Conservation (phyloP, 352 stramenopile species). For the Pythium chondricola region DNA sequence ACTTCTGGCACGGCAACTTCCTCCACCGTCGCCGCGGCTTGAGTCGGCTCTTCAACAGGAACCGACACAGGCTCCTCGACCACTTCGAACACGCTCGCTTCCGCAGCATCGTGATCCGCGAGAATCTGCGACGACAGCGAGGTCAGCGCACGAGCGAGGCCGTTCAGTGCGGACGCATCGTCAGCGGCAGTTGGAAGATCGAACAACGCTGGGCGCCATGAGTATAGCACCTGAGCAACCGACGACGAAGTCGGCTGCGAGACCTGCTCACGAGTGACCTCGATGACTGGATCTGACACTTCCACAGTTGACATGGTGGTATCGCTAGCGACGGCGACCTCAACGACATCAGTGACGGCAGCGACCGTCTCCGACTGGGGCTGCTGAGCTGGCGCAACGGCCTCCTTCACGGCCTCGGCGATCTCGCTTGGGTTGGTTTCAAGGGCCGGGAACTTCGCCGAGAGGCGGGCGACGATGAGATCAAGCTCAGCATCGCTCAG, state of each 20-base stretch:
- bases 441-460: background rate
- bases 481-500: background rate
- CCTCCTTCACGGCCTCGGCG: background rate
- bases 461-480: background rate
- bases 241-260: background rate
- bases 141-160: slow-evolving; percentile 8
- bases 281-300: background rate
- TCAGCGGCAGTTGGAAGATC: slow-evolving; percentile 4
- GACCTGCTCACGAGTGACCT: background rate
- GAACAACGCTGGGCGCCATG: slow-evolving; percentile 10
- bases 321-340: background rate
- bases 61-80: background rate
- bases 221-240: slow-evolving; percentile 4
- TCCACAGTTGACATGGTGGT: background rate
- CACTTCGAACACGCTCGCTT: slow-evolving; percentile 1
- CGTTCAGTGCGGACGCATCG: slow-evolving; percentile 2
- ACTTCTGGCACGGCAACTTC: too few relatives aligned
- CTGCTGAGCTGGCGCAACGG: background rate
- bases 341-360: background rate
- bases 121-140: slow-evolving; percentile 14
- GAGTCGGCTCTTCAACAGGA: background rate
- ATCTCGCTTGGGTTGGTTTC: background rate
- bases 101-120: slow-evolving; percentile 3
- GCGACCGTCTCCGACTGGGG: background rate
- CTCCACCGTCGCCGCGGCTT: background rate